Percentiles rank a stretch among this genome's conserved stretches.
phyloP scores from a whole-genome alignment of 768 basidiomycete genomes.

The Tylopilus subfusipes region DNA sequence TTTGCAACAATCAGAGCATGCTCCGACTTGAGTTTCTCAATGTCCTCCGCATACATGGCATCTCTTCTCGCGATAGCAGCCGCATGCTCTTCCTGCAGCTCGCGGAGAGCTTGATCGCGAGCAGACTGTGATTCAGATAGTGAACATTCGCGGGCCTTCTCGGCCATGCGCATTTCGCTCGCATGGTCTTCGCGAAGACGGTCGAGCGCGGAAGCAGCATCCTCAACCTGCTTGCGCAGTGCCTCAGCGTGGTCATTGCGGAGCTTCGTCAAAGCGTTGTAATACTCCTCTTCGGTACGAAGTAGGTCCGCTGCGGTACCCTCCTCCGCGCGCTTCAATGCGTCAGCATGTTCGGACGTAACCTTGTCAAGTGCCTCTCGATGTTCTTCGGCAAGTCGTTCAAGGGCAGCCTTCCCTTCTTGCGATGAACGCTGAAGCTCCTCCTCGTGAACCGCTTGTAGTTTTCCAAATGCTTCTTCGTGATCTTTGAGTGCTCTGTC shows the following conservation, averaged over 20 bases:
- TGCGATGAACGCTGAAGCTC: conserved; percentile 50
- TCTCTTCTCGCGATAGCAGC: conserved; percentile 67
- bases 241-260: conserved; percentile 67
- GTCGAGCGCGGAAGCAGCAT: conserved; percentile 60
- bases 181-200: conserved; percentile 75
- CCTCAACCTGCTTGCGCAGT: conserved; percentile 57
- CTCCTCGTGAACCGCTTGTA: conserved; percentile 51
- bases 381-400: conserved; percentile 51
- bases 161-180: conserved; percentile 65
- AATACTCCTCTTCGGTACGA: conserved; percentile 77
- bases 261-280: conserved; percentile 74
- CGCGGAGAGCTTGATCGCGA: conserved; percentile 55
- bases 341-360: conserved; percentile 50
- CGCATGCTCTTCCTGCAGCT: conserved; percentile 70
- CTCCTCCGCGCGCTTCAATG: conserved; percentile 59
- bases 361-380: conserved; percentile 47
- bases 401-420: conserved; percentile 51
- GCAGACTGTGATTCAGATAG: conserved; percentile 72
- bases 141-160: conserved; percentile 71
- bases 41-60: conserved; percentile 56
- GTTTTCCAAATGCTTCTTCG: conserved; percentile 55
- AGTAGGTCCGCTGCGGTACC: conserved; percentile 54
- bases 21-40: conserved; percentile 62
- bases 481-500: conserved; percentile 55
- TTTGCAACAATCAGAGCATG: conserved; percentile 51